Evolutionary conservation across 768 basidiomycete genomes (phyloP).

Genomic region (Tylopilus felleus): DNA sequence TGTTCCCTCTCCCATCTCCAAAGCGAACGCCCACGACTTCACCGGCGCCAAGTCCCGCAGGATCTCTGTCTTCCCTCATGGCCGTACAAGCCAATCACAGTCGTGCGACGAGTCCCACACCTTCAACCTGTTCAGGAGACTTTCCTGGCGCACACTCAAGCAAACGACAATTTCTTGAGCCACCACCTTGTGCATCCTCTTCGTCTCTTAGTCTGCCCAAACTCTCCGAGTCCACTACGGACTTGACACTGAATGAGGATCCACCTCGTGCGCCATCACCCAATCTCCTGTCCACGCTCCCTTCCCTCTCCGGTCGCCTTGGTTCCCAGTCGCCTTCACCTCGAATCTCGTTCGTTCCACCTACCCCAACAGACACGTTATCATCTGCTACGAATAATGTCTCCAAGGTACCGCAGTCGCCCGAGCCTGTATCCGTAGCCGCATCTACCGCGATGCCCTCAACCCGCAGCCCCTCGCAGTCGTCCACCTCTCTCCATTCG

Average conservation of each 20-base stretch:
- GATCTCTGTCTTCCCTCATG: constrained; percentile 28
- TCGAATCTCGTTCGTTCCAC: constrained; percentile 5
- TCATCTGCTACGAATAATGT: background rate
- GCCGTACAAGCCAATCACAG: constrained; percentile 1
- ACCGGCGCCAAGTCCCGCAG: constrained; percentile 33
- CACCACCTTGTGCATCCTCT: constrained; percentile 22
- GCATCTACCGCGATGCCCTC: background rate
- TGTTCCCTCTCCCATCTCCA: constrained; percentile 61
- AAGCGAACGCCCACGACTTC: constrained; percentile 49
- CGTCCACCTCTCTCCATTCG: background rate
- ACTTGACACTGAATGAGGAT: constrained; percentile 6
- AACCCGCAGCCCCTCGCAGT: background rate
- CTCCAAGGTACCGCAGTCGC: background rate
- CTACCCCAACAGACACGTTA: background rate
- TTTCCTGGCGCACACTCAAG: background rate
- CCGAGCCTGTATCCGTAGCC: background rate
- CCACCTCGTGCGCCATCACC: constrained; percentile 22
- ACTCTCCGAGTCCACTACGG: constrained; percentile 10
- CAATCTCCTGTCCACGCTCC: constrained; percentile 16
- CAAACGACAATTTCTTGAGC: constrained; percentile 17
- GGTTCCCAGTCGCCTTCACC: constrained; percentile 5
- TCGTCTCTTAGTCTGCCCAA: constrained; percentile 27
- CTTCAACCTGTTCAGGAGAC: constrained; percentile 19
- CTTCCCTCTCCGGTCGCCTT: constrained; percentile 25
- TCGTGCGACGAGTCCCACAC: constrained; percentile 5